These are phyloP conservation scores for Hanseniaspora meyeri DNA, from an alignment of 805 yeast genomes.

Conservation along the genomic window DNA sequence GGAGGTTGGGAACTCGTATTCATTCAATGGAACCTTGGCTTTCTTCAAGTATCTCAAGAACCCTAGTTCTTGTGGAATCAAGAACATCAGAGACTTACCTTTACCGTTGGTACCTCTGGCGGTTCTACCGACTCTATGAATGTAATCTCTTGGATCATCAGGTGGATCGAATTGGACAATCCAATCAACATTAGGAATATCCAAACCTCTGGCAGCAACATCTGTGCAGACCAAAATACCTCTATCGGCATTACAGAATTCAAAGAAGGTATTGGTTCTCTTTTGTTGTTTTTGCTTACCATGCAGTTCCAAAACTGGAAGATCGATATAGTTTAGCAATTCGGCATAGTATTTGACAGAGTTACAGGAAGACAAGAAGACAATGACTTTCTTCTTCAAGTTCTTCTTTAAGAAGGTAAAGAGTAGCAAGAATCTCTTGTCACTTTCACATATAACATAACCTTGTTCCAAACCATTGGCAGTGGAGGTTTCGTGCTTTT, in stretches of 20 bases:
- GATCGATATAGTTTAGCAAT: conserved; percentile 84
- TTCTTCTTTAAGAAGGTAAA: conserved; percentile 91
- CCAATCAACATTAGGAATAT: conserved; percentile 98
- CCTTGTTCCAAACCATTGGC: conserved; percentile 98
- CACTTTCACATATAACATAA: conserved; percentile 93
- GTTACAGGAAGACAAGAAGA: conserved; percentile 90
- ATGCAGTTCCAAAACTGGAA: conserved; percentile 91
- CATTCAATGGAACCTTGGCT: conserved; percentile 94
- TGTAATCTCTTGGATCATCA: conserved; percentile 98
- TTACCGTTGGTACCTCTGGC: conserved; percentile 86
- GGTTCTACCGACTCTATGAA: conserved; percentile 97
- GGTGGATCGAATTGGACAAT: conserved; percentile 98
- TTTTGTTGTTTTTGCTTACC: conserved; percentile 98
- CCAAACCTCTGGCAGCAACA: conserved; percentile 98
- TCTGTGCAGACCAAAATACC: conserved; percentile 93
- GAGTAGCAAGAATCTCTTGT: conserved; percentile 76
- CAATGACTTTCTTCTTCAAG: conserved; percentile 82
- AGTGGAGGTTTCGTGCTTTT: conserved; percentile 71
- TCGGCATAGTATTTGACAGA: conserved; percentile 95
- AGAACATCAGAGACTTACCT: conserved; percentile 90
- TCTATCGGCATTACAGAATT: conserved; percentile 91
- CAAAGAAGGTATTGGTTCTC: conserved; percentile 95
- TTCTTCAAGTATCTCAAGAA: conserved; percentile 88
- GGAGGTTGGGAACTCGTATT: conserved; percentile 86
- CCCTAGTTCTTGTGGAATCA: conserved; percentile 88